Evolutionary conservation across 169 alveolate species (phyloP).

Genomic region (Perkinsus olseni): DNA sequence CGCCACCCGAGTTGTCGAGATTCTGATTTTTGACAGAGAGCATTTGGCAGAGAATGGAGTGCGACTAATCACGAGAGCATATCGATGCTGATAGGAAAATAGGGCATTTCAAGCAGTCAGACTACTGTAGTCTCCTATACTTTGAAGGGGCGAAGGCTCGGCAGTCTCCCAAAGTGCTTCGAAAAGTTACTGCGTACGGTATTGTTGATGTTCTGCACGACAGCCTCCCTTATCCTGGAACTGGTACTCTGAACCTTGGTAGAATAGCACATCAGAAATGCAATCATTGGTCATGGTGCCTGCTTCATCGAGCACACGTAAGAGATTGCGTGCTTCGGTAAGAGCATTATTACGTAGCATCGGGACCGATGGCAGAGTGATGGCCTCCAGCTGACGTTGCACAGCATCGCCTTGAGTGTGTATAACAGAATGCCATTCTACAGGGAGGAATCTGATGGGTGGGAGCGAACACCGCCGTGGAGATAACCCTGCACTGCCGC

Average conservation of each 20-base stretch:
- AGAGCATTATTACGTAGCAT: not conserved
- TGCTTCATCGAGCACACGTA: too few species aligned
- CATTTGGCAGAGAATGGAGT: too few species aligned
- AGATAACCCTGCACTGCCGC: too few species aligned
- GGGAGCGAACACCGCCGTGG: too few species aligned
- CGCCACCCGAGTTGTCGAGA: too few species aligned
- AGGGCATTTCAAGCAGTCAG: too few species aligned
- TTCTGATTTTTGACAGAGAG: too few species aligned
- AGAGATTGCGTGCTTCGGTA: not conserved
- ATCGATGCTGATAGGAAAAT: too few species aligned
- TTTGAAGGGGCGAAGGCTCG: too few species aligned
- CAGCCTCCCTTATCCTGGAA: not conserved
- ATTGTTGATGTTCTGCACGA: not conserved
- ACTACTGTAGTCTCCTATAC: too few species aligned
- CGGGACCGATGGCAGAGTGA: not conserved
- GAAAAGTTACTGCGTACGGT: not conserved
- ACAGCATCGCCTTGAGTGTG: not conserved
- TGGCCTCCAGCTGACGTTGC: not conserved
- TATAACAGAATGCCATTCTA: not conserved
- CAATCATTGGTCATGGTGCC: not conserved
- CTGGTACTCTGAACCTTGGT: not conserved
- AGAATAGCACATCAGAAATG: not conserved
- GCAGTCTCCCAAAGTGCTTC: not conserved
- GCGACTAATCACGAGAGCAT: too few species aligned
- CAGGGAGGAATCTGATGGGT: not conserved